Conservation (phyloP, 1,284 basidiomycete genomes). For the Fistulinella staudtii region DNA sequence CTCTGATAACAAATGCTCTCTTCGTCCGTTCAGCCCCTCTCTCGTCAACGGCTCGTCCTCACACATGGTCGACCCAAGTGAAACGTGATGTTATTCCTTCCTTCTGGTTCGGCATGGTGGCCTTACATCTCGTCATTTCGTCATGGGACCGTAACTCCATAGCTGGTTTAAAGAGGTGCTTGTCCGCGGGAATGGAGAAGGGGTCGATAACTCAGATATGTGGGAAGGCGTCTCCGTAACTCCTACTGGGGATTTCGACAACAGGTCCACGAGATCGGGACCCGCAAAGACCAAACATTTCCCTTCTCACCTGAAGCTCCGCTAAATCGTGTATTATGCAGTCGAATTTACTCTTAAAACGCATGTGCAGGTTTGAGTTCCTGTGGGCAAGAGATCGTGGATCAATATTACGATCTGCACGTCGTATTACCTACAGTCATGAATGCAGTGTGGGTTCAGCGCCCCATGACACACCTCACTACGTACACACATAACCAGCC, state of each 20-base stretch:
- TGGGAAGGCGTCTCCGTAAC: conserved; percentile 18
- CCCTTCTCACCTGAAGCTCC: background rate
- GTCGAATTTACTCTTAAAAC: conserved; percentile 11
- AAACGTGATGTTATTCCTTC: conserved; percentile 17
- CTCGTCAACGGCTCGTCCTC: conserved; percentile 8
- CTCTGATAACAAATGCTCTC: conserved; percentile 55
- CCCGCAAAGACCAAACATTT: background rate
- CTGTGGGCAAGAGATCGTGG: conserved; percentile 11
- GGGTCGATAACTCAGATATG: conserved; percentile 21
- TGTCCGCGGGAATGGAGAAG: conserved; percentile 24
- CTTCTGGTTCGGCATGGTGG: conserved; percentile 9
- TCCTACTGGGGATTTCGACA: conserved; percentile 2
- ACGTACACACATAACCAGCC: conserved; percentile 11
- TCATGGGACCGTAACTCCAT: conserved; percentile 18
- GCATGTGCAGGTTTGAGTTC: background rate
- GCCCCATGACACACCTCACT: conserved; percentile 6
- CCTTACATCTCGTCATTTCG: conserved; percentile 18
- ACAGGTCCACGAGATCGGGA: background rate
- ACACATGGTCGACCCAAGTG: conserved; percentile 7
- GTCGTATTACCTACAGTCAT: conserved; percentile 3
- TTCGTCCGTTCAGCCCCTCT: conserved; percentile 33
- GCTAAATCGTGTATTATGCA: background rate
- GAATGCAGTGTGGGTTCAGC: conserved; percentile 5
- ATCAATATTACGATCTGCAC: conserved; percentile 14
- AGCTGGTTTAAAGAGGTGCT: conserved; percentile 2